These are phyloP conservation scores for Pichia sp. DNA, from an alignment of 1,139 yeast species.

Conservation along the genomic window DNA sequence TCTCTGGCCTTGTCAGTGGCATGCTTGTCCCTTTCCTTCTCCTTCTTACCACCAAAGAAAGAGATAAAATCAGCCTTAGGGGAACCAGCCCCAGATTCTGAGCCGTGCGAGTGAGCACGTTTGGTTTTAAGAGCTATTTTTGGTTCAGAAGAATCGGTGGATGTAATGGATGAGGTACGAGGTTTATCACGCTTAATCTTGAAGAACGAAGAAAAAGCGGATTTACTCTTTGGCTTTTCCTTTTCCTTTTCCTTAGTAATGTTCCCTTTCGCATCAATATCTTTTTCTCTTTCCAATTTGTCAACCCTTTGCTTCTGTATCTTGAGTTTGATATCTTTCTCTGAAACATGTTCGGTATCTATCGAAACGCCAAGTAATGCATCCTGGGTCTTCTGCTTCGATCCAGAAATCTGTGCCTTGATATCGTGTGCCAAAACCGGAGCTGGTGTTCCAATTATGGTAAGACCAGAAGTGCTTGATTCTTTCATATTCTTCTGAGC, in stretches of 20 bases:
- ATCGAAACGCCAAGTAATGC: too few species aligned
- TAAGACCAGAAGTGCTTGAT: too few species aligned
- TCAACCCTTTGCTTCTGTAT: too few species aligned
- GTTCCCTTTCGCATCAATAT: too few species aligned
- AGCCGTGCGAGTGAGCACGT: conserved; percentile 7
- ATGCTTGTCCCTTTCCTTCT: not conserved
- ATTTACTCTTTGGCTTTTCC: conserved; percentile 9
- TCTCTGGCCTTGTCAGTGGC: not conserved
- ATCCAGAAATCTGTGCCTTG: too few species aligned
- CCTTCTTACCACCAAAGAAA: conserved; percentile 4
- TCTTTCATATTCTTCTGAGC: too few species aligned
- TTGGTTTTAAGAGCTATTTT: conserved; percentile 8
- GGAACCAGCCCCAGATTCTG: conserved; percentile 9
- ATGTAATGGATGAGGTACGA: conserved; percentile 5
- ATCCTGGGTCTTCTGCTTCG: too few species aligned
- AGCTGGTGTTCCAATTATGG: too few species aligned
- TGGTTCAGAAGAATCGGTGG: conserved; percentile 4
- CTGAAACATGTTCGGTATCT: too few species aligned
- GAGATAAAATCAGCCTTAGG: conserved; percentile 14
- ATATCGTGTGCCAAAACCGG: too few species aligned
- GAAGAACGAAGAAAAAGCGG: conserved; percentile 16
- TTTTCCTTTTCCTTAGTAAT: conserved; percentile 6
- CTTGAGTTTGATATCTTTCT: too few species aligned
- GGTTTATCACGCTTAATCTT: conserved; percentile 15
- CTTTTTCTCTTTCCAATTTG: conserved; percentile 1